Conservation (phyloP, 164 flowering plant genomes). For the Nymphaea colorata region DNA sequence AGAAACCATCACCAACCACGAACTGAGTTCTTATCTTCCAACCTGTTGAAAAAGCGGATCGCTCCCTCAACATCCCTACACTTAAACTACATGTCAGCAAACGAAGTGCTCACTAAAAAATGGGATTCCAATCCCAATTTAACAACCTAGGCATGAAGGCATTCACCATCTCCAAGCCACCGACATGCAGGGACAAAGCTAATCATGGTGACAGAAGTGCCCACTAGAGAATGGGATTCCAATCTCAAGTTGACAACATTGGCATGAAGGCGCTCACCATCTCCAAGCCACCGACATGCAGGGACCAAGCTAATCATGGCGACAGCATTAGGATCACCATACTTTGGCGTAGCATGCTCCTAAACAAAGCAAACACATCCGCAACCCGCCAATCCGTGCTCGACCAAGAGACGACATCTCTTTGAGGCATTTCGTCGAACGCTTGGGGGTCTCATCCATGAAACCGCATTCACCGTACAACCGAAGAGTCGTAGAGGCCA, state of each 20-base stretch:
- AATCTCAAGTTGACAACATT: constrained; percentile 4
- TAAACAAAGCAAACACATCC: constrained; percentile 7
- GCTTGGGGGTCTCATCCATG: constrained; percentile 1
- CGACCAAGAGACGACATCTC: constrained; percentile 11
- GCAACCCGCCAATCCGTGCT: constrained; percentile 1
- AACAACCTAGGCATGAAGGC: constrained; percentile 2
- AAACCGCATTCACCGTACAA: constrained; percentile 1
- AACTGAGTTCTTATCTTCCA: constrained; percentile 7
- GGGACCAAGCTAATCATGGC: constrained; percentile 9
- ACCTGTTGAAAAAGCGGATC: constrained; percentile 5
- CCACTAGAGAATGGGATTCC: constrained; percentile 7
- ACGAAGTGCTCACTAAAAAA: constrained; percentile 9
- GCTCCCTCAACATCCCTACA: constrained; percentile 1
- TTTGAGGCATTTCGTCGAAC: constrained; percentile 7
- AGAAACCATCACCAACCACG: constrained; percentile 13
- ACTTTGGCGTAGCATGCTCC: constrained; percentile 5
- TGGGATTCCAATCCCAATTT: constrained; percentile 5
- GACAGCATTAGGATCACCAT: constrained; percentile 7
- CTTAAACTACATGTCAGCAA: constrained; percentile 9
- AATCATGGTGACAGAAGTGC: constrained; percentile 2
- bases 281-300: constrained; percentile 3
- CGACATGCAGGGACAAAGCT: constrained; percentile 5
- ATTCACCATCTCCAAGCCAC: constrained; percentile 3
- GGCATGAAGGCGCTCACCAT: constrained; percentile 2
- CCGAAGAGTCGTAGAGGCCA: constrained; percentile 7